Conservation (phyloP, 2,329 filamentous ascomycete genomes). For the Parastagonospora nodorum region DNA sequence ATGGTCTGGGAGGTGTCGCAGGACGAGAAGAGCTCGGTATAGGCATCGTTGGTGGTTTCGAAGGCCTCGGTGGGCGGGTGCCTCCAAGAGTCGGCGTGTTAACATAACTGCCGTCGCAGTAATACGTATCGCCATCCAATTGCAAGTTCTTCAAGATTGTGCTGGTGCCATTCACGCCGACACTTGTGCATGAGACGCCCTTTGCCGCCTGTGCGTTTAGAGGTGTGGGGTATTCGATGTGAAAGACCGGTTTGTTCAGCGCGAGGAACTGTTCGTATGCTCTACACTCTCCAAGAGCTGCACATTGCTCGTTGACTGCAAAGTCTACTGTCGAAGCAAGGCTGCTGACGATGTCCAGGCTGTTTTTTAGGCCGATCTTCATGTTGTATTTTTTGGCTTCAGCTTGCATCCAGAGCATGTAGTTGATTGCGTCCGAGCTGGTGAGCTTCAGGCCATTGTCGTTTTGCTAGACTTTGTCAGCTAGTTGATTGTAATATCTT, state of each 20-base stretch:
- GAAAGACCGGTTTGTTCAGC: slow-evolving; percentile 38
- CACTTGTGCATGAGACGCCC: slow-evolving; percentile 52
- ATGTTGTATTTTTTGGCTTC: slow-evolving; percentile 29
- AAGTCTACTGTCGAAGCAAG: slow-evolving; percentile 30
- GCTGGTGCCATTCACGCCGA: slow-evolving; percentile 61
- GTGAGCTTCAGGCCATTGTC: slow-evolving; percentile 34
- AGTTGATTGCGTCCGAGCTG: slow-evolving; percentile 30
- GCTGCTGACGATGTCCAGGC: slow-evolving; percentile 30
- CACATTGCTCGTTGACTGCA: slow-evolving; percentile 42
- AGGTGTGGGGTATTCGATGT: slow-evolving; percentile 42
- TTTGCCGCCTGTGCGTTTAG: slow-evolving; percentile 40
- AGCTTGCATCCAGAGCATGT: slow-evolving; percentile 30
- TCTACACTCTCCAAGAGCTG: slow-evolving; percentile 27
- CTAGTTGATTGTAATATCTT: neutral
- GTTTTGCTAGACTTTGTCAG: slow-evolving; percentile 33
- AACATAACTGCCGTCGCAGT: slow-evolving; percentile 51
- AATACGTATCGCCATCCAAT: slow-evolving; percentile 64
- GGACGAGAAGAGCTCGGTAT: slow-evolving; percentile 6
- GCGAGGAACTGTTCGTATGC: slow-evolving; percentile 32
- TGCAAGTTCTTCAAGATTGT: slow-evolving; percentile 68
- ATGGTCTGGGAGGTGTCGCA: slow-evolving; percentile 2
- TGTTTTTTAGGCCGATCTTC: slow-evolving; percentile 38
- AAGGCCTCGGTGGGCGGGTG: slow-evolving; percentile 18
- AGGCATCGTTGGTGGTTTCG: slow-evolving; percentile 7
- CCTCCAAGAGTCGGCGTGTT: slow-evolving; percentile 36